Evolutionary conservation across 1,139 yeast genomes (phyloP), one percentile per base, ranked within the genome.

Genomic region (Debaryomycetaceae sp.): DNA sequence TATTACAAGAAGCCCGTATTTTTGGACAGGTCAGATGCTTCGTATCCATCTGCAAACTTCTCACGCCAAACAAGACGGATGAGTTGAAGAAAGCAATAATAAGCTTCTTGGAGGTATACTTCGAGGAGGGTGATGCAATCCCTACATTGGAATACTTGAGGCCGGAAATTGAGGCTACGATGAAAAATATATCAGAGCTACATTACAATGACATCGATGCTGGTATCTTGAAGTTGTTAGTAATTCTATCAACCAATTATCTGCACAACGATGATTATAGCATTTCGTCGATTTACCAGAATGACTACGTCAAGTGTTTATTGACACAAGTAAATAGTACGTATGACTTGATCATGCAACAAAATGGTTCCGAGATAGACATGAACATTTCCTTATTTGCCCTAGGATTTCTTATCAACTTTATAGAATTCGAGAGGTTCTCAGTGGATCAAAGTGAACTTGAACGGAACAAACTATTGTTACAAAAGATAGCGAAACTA

Each of bases 371-470:
- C n/a, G 24, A 40, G 11, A 13, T 17, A 8, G 36, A 13, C 6
- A 33, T 24, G n/a, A 45, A 44, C 30, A 38, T 48, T 14, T 37
- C 51, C 5, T 42, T 51, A 20, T 45, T 52, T 33, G 23, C 47
- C 14, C 37, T 48, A 24, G 46, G 42, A 6, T 44, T 30, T 30
- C 51, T 45, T 24, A 40, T 42, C 23, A 47, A 44, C 24, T 37
- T 27, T 22, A 11, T 22, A 17, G 43, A 41, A 22, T 20, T 27
- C 23, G n/a, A 27, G 13, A 22, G 13, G 11, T 24, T 41, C 9
- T 6, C 20, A 8, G 24, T 37, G 23, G 40, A 31, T 6, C 6
- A 22, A 5, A 9, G n/a, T n/a, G 11, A 14, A 11, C 11, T 39
- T 11, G 13, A 34, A 9, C 14, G 13, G 4, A 47, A 44, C 9